phyloP scores from a whole-genome alignment of 371 early-diverging fungal species.

The Mortierella sp. region DNA sequence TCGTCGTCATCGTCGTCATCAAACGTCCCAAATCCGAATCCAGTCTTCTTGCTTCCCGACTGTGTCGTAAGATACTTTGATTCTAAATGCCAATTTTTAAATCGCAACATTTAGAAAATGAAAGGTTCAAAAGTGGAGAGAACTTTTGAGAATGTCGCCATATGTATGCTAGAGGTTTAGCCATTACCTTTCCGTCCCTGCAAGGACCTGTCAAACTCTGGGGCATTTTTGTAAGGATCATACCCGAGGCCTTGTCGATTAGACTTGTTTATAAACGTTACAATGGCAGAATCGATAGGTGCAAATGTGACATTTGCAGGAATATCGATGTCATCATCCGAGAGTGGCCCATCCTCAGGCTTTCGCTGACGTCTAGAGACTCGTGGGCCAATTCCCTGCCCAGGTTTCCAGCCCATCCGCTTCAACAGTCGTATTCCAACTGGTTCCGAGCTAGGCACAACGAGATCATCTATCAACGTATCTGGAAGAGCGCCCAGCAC shows the following conservation, averaged over 20 bases:
- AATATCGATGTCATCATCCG: constrained; percentile 62
- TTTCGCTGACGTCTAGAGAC: constrained; percentile 56
- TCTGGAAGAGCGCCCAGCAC: constrained; percentile 61
- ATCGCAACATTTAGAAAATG: not conserved
- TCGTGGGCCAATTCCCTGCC: constrained; percentile 87
- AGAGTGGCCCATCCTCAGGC: constrained; percentile 44
- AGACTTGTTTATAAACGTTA: constrained; percentile 67
- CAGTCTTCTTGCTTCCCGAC: constrained; percentile 10
- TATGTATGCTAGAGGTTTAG: not conserved
- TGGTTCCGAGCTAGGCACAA: constrained; percentile 76
- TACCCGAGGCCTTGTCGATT: constrained; percentile 80
- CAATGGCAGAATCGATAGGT: constrained; percentile 77
- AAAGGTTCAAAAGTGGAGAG: not conserved
- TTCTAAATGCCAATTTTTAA: not conserved
- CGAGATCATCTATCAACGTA: constrained; percentile 64
- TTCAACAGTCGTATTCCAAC: constrained; percentile 73
- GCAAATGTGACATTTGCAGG: constrained; percentile 72
- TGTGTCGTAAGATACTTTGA: constrained; percentile 28
- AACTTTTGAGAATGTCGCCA: not conserved
- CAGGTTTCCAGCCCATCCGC: constrained; percentile 89
- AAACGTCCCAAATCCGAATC: constrained; percentile 56
- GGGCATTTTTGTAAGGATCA: constrained; percentile 72
- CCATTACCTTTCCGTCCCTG: constrained; percentile 13
- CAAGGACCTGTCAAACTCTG: constrained; percentile 66
- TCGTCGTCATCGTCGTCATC: constrained; percentile 70